A percentile compares a stretch with the other conserved stretches of the same genome.
phyloP scores from a whole-genome alignment of 2,329 filamentous ascomycete species.

The Colletotrichum lentis region DNA sequence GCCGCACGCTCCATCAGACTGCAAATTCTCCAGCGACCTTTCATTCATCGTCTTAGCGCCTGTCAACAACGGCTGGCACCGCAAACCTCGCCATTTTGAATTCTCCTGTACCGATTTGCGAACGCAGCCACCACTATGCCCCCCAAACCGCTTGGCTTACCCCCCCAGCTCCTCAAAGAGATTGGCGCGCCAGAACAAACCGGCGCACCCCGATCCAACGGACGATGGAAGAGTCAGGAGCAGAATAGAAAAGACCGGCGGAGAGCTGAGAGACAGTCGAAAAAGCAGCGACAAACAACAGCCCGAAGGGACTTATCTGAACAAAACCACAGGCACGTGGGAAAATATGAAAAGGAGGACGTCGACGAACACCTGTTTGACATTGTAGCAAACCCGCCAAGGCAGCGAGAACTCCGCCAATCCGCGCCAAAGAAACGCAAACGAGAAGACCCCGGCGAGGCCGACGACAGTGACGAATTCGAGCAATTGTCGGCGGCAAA shows the following conservation, averaged over 20 bases:
- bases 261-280: constrained; percentile 70
- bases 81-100: background rate
- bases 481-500: constrained; percentile 32
- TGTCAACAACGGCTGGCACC: background rate
- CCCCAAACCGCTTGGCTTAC: constrained; percentile 52
- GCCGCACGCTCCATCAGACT: background rate
- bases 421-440: constrained; percentile 24
- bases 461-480: constrained; percentile 41
- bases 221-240: constrained; percentile 37
- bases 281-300: constrained; percentile 55
- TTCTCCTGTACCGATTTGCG: background rate
- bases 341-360: constrained; percentile 40
- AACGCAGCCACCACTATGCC: constrained; percentile 41
- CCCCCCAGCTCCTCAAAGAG: constrained; percentile 55
- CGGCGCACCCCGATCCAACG: constrained; percentile 20
- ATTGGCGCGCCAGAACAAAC: constrained; percentile 44
- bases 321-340: constrained; percentile 38
- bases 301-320: constrained; percentile 41
- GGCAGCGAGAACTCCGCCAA: background rate
- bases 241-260: constrained; percentile 70
- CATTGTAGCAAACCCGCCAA: constrained; percentile 1
- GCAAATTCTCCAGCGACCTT: background rate
- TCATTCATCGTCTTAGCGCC: too few species aligned
- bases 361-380: constrained; percentile 42
- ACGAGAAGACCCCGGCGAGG: constrained; percentile 31